Evolutionary conservation across 129 eudicot species (phyloP).

Genomic region (Flaveria brownii): DNA sequence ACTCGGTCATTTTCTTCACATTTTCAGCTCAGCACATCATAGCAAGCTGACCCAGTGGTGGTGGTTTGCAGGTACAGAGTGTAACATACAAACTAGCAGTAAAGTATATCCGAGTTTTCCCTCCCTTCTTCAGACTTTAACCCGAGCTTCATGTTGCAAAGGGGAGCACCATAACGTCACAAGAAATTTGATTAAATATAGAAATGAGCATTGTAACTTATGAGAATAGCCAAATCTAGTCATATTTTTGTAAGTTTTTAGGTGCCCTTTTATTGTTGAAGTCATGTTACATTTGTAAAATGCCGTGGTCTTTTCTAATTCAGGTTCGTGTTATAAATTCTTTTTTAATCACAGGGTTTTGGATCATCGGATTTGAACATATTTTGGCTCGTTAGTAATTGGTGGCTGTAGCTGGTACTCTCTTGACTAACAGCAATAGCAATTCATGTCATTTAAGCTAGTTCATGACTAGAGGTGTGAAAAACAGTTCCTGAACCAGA

Average conservation of each 20-base stretch:
- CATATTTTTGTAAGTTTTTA: conserved; percentile 5
- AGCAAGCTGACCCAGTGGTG: conserved; percentile 15
- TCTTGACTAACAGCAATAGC: neutral
- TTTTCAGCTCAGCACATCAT: neutral
- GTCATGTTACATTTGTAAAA: conserved; percentile 7
- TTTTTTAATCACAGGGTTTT: no score
- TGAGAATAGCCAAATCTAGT: conserved; percentile 27
- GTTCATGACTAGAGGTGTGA: no score
- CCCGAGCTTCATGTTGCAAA: conserved; percentile 10
- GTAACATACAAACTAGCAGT: conserved; percentile 24
- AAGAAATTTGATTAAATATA: conserved; percentile 14
- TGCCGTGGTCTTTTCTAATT: neutral
- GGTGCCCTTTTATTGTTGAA: conserved; percentile 2
- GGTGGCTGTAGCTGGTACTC: neutral
- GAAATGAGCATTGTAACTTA: neutral
- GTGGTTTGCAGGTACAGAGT: conserved; percentile 1
- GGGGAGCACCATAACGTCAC: neutral
- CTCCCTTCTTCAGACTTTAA: neutral
- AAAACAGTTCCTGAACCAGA: no score
- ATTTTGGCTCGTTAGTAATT: neutral
- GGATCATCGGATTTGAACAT: neutral
- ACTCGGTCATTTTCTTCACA: neutral
- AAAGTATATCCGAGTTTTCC: neutral
- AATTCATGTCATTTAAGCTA: neutral
- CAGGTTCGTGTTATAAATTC: no score